Percentiles rank a stretch among this genome's conserved stretches.
These are phyloP conservation scores for Tricholoma bakamatsutake DNA, from an alignment of 768 basidiomycete genomes.

Conservation along the genomic window DNA sequence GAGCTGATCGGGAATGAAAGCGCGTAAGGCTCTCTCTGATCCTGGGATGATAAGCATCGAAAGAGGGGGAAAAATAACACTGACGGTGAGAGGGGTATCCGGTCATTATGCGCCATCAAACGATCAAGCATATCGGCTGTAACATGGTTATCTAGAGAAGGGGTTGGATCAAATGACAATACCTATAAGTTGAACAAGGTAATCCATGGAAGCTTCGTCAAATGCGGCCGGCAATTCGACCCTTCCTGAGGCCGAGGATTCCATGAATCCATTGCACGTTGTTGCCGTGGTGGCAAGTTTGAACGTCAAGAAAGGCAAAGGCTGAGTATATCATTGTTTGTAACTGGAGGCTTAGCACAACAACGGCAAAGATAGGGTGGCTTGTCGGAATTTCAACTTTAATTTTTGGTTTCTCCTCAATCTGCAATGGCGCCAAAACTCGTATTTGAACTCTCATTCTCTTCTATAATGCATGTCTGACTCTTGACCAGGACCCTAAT, in stretches of 20 bases:
- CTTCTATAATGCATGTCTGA: constrained; percentile 2
- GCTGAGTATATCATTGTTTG: constrained; percentile 4
- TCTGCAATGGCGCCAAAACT: constrained; percentile 82
- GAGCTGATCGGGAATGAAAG: constrained; percentile 92
- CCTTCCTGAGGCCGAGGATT: constrained; percentile 59
- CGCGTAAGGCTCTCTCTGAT: constrained; percentile 83
- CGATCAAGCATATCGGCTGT: constrained; percentile 95
- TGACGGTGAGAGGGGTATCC: constrained; percentile 84
- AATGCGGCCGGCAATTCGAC: constrained; percentile 80
- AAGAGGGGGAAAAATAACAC: constrained; percentile 22
- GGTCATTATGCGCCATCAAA: constrained; percentile 93
- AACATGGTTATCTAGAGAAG: constrained; percentile 12
- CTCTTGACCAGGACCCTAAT: constrained; percentile 73
- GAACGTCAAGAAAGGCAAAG: background rate
- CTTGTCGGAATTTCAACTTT: constrained; percentile 50
- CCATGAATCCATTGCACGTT: constrained; percentile 80
- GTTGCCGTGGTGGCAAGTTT: constrained; percentile 23
- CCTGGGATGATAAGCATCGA: constrained; percentile 13
- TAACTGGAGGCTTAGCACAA: constrained; percentile 25
- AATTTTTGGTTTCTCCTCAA: constrained; percentile 25
- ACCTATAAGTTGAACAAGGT: constrained; percentile 89
- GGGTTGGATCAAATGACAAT: constrained; percentile 17
- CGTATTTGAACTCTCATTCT: constrained; percentile 35
- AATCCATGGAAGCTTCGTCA: constrained; percentile 78
- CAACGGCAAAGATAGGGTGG: constrained; percentile 34